Evolutionary conservation across 1,284 basidiomycete genomes (phyloP), one percentile per base, ranked within the genome.

Genomic region (Fomitiporia mediterranea): DNA sequence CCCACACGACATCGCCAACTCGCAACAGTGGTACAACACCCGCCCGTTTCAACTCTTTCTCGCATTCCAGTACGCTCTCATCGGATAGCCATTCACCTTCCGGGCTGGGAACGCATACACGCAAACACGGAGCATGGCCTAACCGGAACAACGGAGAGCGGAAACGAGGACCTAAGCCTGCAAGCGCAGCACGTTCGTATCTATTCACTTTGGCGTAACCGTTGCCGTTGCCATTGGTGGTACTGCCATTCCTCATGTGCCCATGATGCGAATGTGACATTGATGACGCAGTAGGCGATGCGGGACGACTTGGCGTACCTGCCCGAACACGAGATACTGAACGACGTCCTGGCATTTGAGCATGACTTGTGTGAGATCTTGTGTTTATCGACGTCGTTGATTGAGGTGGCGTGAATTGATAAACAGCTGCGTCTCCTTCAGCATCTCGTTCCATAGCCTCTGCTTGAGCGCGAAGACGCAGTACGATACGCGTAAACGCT

Each of bases 21-120:
- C 84, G 74, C 67, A 92, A 68, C 46, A 88, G 66, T 38, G 75
- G 72, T 58, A 73, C 59, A 42, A 84, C 77, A 15, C 79, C 86
- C 8, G 88, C 84, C 6, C 80, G 73, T 62, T 80, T 80, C 62
- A 89, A 74, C 72, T 92, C 89, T 0, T 78, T 79, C 67, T 92
- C 89, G 65, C 89, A 91, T 61, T 86, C 84, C 54, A 89, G 61
- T 13, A 92, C 83, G 60, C 85, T 85, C 61, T 79, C 74, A 67
- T 91, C 89, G 13, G 84, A 84, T 53, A 92, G 70, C 89, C 89
- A 92, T 59, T 86, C 83, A 2, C 89, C 88, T 49, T 89, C 88
- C 0, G 85, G 84, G 5, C 84, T 88, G 15, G 89, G 88, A 2
- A 92, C 86, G 64, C 90, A 91, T 34, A 89, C 86, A 19, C 86